phyloP scores from a whole-genome alignment of 2,329 filamentous ascomycete species.

The Penicillium sclerotigenum region DNA sequence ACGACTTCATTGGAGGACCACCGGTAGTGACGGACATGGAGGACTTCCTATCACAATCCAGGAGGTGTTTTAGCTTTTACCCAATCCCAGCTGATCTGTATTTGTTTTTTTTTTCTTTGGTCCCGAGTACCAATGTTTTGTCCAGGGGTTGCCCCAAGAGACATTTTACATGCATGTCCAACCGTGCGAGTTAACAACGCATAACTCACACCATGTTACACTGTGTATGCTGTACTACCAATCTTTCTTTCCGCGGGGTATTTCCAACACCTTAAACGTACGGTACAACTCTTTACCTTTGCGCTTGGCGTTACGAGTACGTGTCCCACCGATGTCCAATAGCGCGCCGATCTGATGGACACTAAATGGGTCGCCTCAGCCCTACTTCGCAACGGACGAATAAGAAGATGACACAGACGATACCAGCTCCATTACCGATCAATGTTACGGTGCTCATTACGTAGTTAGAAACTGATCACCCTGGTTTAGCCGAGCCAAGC shows the following conservation, averaged over 20 bases:
- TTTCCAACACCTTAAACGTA: neutral
- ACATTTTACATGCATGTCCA: neutral
- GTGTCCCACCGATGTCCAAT: constrained; percentile 15
- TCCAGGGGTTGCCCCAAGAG: neutral
- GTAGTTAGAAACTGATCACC: neutral
- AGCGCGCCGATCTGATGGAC: constrained; percentile 15
- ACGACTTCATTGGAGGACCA: neutral
- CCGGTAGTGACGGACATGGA: neutral
- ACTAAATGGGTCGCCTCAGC: constrained; percentile 15
- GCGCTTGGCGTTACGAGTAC: constrained; percentile 6
- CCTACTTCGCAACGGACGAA: constrained; percentile 19
- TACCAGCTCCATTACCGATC: neutral
- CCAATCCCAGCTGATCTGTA: neutral
- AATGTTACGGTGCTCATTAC: constrained; percentile 4
- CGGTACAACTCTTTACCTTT: neutral
- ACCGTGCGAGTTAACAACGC: neutral
- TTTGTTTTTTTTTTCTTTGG: too few species aligned
- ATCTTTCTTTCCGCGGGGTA: neutral
- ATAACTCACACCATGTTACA: neutral
- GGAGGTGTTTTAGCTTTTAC: neutral
- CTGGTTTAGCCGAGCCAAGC: constrained; percentile 20
- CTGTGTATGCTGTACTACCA: neutral
- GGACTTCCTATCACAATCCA: neutral
- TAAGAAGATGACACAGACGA: neutral
- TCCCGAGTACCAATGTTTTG: neutral